phyloP scores from a whole-genome alignment of 805 yeast species.

The Spathaspora girioi region DNA sequence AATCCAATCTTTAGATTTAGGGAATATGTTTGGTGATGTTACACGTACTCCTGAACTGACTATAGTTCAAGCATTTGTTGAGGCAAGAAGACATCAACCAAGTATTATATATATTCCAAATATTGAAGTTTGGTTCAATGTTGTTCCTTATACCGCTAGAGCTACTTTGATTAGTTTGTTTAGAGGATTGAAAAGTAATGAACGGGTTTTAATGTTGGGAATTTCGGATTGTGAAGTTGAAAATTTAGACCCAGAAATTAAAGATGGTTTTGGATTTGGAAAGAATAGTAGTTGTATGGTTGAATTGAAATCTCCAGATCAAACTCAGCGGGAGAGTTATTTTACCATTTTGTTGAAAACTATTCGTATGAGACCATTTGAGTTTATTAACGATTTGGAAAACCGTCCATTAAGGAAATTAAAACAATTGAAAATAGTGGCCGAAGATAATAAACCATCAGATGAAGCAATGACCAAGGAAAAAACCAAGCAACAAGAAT shows the following conservation, averaged over 20 bases:
- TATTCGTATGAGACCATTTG: conserved; percentile 63
- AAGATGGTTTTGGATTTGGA: conserved; percentile 52
- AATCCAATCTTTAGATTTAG: conserved; percentile 80
- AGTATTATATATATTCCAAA: conserved; percentile 82
- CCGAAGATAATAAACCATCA: conserved; percentile 7
- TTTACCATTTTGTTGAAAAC: conserved; percentile 54
- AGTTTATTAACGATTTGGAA: conserved; percentile 60
- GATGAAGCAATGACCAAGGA: conserved; percentile 35
- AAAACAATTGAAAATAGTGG: conserved; percentile 33
- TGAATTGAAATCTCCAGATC: conserved; percentile 39
- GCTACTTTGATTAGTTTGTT: conserved; percentile 70
- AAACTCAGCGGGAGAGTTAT: conserved; percentile 49
- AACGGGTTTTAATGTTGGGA: conserved; percentile 71
- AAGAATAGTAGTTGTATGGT: conserved; percentile 46
- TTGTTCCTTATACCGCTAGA: conserved; percentile 65
- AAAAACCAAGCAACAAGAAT: conserved; percentile 48
- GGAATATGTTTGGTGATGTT: conserved; percentile 71
- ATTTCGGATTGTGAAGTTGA: conserved; percentile 51
- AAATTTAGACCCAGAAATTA: conserved; percentile 45
- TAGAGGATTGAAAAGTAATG: conserved; percentile 65
- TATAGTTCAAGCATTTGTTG: conserved; percentile 77
- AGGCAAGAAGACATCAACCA: conserved; percentile 87
- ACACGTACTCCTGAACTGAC: conserved; percentile 80
- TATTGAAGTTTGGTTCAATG: conserved; percentile 69
- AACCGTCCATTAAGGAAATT: conserved; percentile 52